Evolutionary conservation across 2,329 filamentous ascomycete genomes (phyloP), one percentile per base, ranked within the genome.

Genomic region (Fonsecaea nubica): DNA sequence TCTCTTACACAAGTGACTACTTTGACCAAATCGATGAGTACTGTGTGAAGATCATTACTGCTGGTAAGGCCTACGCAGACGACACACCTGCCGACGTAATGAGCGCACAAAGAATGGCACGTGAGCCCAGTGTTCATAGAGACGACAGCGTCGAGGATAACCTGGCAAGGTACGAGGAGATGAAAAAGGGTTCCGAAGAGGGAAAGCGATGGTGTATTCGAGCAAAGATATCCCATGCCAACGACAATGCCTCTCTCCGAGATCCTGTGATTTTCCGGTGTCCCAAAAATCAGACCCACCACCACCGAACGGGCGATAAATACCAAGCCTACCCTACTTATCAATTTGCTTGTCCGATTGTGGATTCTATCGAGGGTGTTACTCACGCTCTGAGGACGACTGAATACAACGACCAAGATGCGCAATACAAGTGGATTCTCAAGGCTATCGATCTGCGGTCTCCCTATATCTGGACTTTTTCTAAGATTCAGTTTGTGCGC

Each of bases 181-280:
- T 99, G 95, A 96, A 93, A 84, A 85, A 86, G 64, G 93, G 90
- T 53, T 90, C 88, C 2, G 86, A 90, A 57, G 89, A 93, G 78
- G 95, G 95, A 66, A 80, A 88, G 57, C 88, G 86, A 76, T 93
- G 94, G 88, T 97, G 92, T 81, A 96, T 99, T 72, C 91, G 95
- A 67, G 95, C 95, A 65, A 97, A 96, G 84, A 92, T 98, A 73
- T 94, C 92, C 1, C 87, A 91, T 73, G 92, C 96, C 78, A 91
- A 95, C 80, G 91, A 91, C 71, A 98, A 99, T 84, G 96, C 96
- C 81, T 92, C 95, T 61, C 89, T 98, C 87, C 87, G 95, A 71
- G 95, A 99, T 78, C 95, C 95, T 12, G 93, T 98, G 79, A 96
- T 99, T 78, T 98, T 97, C 85, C 90, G 95, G 72, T 97, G 93